Evolutionary conservation across 768 basidiomycete species (phyloP).

Genomic region (Cystofilobasidium macerans): DNA sequence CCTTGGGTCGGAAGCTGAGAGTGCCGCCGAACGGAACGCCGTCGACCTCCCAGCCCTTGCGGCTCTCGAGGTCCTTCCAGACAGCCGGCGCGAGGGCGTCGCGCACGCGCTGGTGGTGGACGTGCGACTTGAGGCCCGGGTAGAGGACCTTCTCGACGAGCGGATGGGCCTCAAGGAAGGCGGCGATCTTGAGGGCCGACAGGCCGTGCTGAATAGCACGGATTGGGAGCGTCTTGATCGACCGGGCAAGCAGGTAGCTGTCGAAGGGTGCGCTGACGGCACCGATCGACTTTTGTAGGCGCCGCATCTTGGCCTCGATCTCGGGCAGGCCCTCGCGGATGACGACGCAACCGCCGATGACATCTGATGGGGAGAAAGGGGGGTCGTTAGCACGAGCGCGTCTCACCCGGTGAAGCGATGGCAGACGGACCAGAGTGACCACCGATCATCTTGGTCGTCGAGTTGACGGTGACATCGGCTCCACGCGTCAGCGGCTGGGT

Average conservation of each 20-base stretch:
- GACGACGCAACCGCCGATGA: conserved; percentile 76
- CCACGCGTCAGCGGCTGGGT: conserved; percentile 60
- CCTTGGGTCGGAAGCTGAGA: conserved; percentile 57
- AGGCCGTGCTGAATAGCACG: conserved; percentile 76
- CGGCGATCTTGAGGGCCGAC: conserved; percentile 68
- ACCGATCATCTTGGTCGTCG: conserved; percentile 62
- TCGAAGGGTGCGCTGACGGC: conserved; percentile 84
- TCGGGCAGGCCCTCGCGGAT: conserved; percentile 44
- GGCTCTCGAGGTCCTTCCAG: conserved; percentile 34
- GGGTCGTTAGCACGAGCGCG: not conserved
- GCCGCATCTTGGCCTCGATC: conserved; percentile 42
- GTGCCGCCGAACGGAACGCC: conserved; percentile 88
- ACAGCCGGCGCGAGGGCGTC: conserved; percentile 55
- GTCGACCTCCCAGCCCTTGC: conserved; percentile 32
- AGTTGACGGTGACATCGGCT: conserved; percentile 74
- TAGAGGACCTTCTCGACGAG: conserved; percentile 75
- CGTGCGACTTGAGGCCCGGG: conserved; percentile 63
- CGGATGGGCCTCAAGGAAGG: conserved; percentile 46
- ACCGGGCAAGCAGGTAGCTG: conserved; percentile 78
- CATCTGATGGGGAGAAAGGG: conserved; percentile 50
- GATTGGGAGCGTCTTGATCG: conserved; percentile 79
- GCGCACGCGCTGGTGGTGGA: conserved; percentile 56
- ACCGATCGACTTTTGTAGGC: conserved; percentile 29
- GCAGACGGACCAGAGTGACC: not conserved
- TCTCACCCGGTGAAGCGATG: not conserved